Evolutionary conservation across 495 filamentous ascomycete species (phyloP).

Genomic region (Trichoderma orchidacearum): DNA sequence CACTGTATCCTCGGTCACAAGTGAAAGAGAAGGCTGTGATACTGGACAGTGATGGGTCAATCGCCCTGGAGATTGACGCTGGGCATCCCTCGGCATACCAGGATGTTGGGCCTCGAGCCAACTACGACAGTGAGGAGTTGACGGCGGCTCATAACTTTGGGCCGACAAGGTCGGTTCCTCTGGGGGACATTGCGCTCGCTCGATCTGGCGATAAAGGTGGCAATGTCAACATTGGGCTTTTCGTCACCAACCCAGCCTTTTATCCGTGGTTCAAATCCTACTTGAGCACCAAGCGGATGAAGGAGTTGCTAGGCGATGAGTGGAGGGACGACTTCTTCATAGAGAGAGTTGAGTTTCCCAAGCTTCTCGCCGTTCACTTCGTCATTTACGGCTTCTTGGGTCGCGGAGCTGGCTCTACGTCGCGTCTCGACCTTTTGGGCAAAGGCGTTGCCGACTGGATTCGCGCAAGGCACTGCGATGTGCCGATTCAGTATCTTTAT

Average conservation of each 20-base stretch:
- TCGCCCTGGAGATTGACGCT: neutral
- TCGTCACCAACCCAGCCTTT: conserved; percentile 20
- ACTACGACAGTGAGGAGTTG: neutral
- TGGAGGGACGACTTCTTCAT: conserved; percentile 14
- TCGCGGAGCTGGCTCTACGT: conserved; percentile 35
- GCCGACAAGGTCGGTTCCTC: conserved; percentile 23
- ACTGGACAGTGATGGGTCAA: conserved; percentile 5
- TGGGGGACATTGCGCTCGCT: conserved; percentile 34
- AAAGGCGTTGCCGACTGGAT: conserved; percentile 15
- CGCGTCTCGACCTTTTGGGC: conserved; percentile 38
- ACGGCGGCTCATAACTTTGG: conserved; percentile 27
- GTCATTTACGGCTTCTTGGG: conserved; percentile 40
- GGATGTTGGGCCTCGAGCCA: neutral
- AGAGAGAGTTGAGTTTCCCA: conserved; percentile 27
- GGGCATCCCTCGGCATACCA: neutral
- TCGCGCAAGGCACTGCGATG: too few species aligned
- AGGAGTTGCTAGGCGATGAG: conserved; percentile 25
- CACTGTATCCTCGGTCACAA: conserved; percentile 11
- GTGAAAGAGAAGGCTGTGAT: conserved; percentile 11
- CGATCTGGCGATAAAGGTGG: conserved; percentile 19
- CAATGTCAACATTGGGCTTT: conserved; percentile 42
- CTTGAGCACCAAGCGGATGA: conserved; percentile 23
- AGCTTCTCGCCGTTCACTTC: conserved; percentile 34
- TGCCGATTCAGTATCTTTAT: too few species aligned
- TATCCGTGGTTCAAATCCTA: conserved; percentile 34